Conservation (phyloP, 1,139 yeast genomes). For the Magnusiomyces magnusii region DNA sequence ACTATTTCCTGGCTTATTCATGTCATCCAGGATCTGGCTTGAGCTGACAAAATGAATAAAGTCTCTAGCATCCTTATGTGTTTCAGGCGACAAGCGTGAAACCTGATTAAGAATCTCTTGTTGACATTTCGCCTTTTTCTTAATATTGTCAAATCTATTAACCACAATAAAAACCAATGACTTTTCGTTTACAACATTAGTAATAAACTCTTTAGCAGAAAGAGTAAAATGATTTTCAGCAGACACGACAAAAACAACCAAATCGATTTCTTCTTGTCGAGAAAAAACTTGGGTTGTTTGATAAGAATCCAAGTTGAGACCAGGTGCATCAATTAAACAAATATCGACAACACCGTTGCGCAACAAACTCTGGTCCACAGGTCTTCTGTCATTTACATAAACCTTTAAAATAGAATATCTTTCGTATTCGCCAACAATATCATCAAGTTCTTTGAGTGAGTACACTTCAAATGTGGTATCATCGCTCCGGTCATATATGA, state of each 20-base stretch:
- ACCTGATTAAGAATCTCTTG: constrained; percentile 77
- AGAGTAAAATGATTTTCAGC: constrained; percentile 95
- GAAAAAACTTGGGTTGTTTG: constrained; percentile 95
- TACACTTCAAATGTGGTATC: constrained; percentile 57
- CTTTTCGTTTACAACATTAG: constrained; percentile 87
- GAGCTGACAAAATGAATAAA: constrained; percentile 92
- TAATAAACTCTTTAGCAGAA: constrained; percentile 88
- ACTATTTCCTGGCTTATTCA: constrained; percentile 36
- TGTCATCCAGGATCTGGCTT: constrained; percentile 34
- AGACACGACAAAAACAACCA: constrained; percentile 91
- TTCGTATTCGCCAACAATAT: constrained; percentile 68
- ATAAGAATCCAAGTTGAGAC: constrained; percentile 84
- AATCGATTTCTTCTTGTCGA: constrained; percentile 94
- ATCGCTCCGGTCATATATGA: constrained; percentile 51
- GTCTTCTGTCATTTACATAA: constrained; percentile 68
- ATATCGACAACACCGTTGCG: constrained; percentile 91
- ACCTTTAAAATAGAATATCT: constrained; percentile 67
- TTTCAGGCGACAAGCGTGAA: constrained; percentile 80
- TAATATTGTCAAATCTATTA: constrained; percentile 80
- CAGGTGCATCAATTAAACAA: constrained; percentile 93
- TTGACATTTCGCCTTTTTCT: constrained; percentile 71
- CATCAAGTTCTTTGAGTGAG: constrained; percentile 50
- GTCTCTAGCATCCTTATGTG: constrained; percentile 76
- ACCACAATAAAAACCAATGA: constrained; percentile 90
- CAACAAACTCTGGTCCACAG: constrained; percentile 61